A percentile compares a stretch with the other conserved stretches of the same genome.
These are phyloP conservation scores for Agrocybe chaxingu DNA, from an alignment of 768 basidiomycete genomes.

Conservation along the genomic window DNA sequence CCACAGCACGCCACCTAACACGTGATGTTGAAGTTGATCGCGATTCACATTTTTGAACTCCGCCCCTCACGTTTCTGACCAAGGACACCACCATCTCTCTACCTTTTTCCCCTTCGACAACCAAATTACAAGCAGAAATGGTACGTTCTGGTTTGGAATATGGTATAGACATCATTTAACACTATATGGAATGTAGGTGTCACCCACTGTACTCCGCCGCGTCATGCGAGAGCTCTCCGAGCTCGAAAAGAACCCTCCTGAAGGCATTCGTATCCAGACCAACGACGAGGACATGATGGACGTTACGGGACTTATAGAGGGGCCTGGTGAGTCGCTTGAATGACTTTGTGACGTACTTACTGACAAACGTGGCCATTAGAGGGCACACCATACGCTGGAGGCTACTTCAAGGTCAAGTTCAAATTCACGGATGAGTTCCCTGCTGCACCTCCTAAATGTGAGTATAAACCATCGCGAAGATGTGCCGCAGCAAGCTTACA, in stretches of 20 bases:
- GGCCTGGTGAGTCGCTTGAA: slow-evolving; percentile 64
- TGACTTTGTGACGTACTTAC: slow-evolving; percentile 10
- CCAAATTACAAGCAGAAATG: not conserved
- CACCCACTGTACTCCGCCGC: slow-evolving; percentile 70
- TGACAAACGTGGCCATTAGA: slow-evolving; percentile 31
- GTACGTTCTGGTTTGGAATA: not conserved
- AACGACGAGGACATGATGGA: slow-evolving; percentile 88
- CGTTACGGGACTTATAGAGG: slow-evolving; percentile 84
- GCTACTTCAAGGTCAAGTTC: slow-evolving; percentile 75
- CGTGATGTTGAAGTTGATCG: slow-evolving; percentile 16
- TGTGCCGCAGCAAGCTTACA: not conserved
- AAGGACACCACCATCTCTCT: slow-evolving; percentile 3
- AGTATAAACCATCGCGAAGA: slow-evolving; percentile 19
- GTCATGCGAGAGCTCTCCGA: slow-evolving; percentile 84
- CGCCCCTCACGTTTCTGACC: slow-evolving; percentile 15
- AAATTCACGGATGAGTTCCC: slow-evolving; percentile 93
- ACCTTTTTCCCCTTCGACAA: not conserved
- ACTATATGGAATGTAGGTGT: slow-evolving; percentile 10
- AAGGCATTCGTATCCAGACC: slow-evolving; percentile 87
- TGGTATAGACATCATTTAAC: not conserved
- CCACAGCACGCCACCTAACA: not conserved
- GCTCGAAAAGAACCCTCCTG: slow-evolving; percentile 79
- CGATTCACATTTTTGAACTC: slow-evolving; percentile 15
- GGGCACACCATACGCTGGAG: slow-evolving; percentile 65
- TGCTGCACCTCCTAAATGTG: slow-evolving; percentile 91